Conservation (phyloP, 192 early-diverging fungal species). For the Pilaira anomala region DNA sequence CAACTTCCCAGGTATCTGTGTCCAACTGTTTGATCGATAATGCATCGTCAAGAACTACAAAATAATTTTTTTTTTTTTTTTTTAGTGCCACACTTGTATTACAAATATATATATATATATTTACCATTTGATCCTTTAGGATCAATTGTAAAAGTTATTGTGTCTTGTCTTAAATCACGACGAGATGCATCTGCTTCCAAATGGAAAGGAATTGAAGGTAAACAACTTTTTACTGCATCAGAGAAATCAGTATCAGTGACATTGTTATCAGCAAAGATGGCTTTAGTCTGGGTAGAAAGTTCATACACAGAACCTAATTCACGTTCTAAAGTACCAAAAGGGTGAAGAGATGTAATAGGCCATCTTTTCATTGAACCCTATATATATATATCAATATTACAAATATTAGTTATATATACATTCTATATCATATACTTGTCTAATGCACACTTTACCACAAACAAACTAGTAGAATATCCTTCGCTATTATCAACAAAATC, state of each 20-base stretch:
- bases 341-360: slow-evolving; percentile 67
- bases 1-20: slow-evolving; percentile 72
- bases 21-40: slow-evolving; percentile 57
- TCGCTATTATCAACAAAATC: slow-evolving; percentile 68
- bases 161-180: slow-evolving; percentile 62
- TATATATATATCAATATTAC: not conserved
- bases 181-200: slow-evolving; percentile 66
- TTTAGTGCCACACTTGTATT: slow-evolving; percentile 6
- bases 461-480: slow-evolving; percentile 53
- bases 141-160: slow-evolving; percentile 87
- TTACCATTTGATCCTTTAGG: slow-evolving; percentile 71
- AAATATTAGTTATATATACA: not conserved
- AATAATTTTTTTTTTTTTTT: not conserved
- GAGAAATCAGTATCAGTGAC: slow-evolving; percentile 69
- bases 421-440: not conserved
- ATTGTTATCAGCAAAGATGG: slow-evolving; percentile 80
- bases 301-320: slow-evolving; percentile 76
- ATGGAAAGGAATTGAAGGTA: slow-evolving; percentile 79
- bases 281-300: slow-evolving; percentile 74
- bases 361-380: slow-evolving; percentile 66
- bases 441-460: slow-evolving; percentile 51
- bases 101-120: not conserved
- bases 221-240: slow-evolving; percentile 69
- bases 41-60: slow-evolving; percentile 68
- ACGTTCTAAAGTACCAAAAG: slow-evolving; percentile 68